phyloP scores from a whole-genome alignment of 345 rosid species.

The Diplotaxis tenuifolia region DNA sequence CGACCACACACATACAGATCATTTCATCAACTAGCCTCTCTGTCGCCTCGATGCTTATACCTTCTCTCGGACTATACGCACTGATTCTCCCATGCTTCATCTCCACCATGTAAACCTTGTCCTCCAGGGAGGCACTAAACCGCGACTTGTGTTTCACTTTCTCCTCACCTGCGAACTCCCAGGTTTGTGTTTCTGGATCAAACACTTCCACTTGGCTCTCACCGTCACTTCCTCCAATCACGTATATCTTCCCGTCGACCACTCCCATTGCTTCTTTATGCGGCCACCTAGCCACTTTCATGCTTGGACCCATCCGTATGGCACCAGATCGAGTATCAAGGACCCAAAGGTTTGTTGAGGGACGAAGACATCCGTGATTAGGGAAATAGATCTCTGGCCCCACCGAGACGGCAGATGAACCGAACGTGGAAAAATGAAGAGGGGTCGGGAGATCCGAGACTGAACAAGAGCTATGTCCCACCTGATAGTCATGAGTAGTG shows the following conservation, averaged over 20 bases:
- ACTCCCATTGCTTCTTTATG: not conserved
- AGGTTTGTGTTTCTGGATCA: not conserved
- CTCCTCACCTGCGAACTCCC: not conserved
- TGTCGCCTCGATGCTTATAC: not conserved
- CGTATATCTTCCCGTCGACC: too few species aligned
- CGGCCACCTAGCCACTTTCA: not conserved
- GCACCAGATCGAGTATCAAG: not conserved
- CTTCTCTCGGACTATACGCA: not conserved
- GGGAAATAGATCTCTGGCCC: not conserved
- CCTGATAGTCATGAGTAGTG: not conserved
- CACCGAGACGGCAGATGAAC: not conserved
- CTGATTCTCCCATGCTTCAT: not conserved
- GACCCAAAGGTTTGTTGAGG: not conserved
- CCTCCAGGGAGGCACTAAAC: not conserved
- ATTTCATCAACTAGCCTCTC: not conserved
- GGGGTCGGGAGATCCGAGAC: not conserved
- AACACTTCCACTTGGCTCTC: not conserved
- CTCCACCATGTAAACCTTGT: not conserved
- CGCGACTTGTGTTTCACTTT: not conserved
- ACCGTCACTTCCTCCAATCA: not conserved
- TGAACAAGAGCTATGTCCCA: not conserved
- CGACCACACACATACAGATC: not conserved
- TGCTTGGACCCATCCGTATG: not conserved
- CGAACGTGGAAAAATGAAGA: not conserved
- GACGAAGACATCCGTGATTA: not conserved